phyloP scores from a whole-genome alignment of 306 rosid genomes.

The Biancaea sappan region DNA sequence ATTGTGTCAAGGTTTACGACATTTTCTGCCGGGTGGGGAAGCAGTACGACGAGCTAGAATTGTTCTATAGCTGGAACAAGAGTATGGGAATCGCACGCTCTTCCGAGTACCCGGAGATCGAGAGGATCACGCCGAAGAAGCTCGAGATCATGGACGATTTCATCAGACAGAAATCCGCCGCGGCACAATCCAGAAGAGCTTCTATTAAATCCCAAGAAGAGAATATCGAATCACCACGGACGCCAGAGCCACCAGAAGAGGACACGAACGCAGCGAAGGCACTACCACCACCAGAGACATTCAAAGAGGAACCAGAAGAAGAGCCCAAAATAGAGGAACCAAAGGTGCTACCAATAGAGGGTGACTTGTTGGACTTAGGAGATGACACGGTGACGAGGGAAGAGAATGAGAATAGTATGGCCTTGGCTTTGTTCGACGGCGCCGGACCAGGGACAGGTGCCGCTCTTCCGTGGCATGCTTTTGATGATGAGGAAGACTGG shows the following conservation, averaged over 20 bases:
- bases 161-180: conserved; percentile 65
- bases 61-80: conserved; percentile 71
- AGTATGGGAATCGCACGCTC: conserved; percentile 69
- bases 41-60: conserved; percentile 78
- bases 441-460: conserved; percentile 1
- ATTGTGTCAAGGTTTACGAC: conserved; percentile 66
- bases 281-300: conserved; percentile 70
- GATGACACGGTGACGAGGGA: conserved; percentile 32
- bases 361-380: conserved; percentile 64
- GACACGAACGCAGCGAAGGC: conserved; percentile 64
- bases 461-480: conserved; percentile 68
- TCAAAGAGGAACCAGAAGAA: conserved; percentile 29
- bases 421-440: conserved; percentile 78
- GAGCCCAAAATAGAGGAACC: conserved; percentile 23
- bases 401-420: conserved; percentile 53
- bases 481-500: conserved; percentile 72
- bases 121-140: conserved; percentile 70
- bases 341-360: conserved; percentile 41
- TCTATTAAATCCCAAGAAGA: conserved; percentile 10
- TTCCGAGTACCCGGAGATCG: conserved; percentile 76
- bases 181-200: conserved; percentile 33
- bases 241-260: conserved; percentile 26
- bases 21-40: conserved; percentile 78
- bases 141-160: conserved; percentile 76
- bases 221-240: neutral